Conservation (phyloP, 2,329 filamentous ascomycete species). For the Mycosphaerella arachidis region DNA sequence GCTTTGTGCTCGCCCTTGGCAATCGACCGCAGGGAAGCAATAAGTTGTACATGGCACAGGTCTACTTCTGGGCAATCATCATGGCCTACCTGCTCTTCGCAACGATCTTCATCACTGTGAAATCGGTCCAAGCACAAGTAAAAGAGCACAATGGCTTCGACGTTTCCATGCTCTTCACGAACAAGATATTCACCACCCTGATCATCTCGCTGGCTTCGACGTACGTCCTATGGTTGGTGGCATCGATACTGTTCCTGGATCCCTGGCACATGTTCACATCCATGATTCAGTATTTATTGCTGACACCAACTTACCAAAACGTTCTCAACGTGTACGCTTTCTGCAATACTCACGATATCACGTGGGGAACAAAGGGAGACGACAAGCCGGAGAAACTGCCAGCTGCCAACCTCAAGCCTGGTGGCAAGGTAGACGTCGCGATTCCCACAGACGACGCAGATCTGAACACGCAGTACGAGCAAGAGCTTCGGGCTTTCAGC, state of each 20-base stretch:
- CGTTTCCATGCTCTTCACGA: constrained; percentile 71
- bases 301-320: constrained; percentile 96
- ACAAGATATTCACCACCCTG: constrained; percentile 85
- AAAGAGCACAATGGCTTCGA: constrained; percentile 59
- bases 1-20: constrained; percentile 89
- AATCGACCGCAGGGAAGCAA: constrained; percentile 94
- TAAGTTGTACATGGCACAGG: constrained; percentile 91
- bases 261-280: constrained; percentile 99
- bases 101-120: constrained; percentile 87
- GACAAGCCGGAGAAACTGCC: constrained; percentile 90
- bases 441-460: constrained; percentile 87
- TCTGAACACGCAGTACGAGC: constrained; percentile 89
- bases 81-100: constrained; percentile 97
- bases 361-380: constrained; percentile 97
- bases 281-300: constrained; percentile 87
- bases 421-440: constrained; percentile 87
- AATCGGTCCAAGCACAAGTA: constrained; percentile 71
- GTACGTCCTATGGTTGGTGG: constrained; percentile 86
- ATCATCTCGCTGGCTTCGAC: constrained; percentile 90
- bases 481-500: constrained; percentile 70
- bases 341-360: constrained; percentile 96
- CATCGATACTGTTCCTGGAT: constrained; percentile 91
- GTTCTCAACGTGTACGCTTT: constrained; percentile 99
- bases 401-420: constrained; percentile 83
- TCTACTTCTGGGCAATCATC: constrained; percentile 95